Percentiles rank a stretch among this genome's conserved stretches.
These are phyloP conservation scores for Haplosporangium sp. DNA, from an alignment of 371 early-diverging fungal species.

Conservation along the genomic window DNA sequence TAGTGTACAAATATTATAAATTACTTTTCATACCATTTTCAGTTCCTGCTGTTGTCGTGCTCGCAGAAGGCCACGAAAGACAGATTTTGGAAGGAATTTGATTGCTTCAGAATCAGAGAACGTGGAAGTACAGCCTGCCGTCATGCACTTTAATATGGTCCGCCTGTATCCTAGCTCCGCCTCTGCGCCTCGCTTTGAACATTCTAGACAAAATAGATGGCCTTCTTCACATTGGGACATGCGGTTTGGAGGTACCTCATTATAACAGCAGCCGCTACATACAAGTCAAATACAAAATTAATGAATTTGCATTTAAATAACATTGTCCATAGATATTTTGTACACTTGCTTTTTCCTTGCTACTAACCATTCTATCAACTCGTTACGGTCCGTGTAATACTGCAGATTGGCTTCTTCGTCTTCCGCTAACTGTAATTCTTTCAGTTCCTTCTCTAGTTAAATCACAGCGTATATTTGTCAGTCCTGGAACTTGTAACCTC, in stretches of 20 bases:
- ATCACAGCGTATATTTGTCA: too few species aligned
- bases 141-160: slow-evolving; percentile 61
- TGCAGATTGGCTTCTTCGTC: slow-evolving; percentile 32
- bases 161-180: slow-evolving; percentile 58
- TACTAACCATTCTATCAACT: slow-evolving; percentile 31
- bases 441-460: slow-evolving; percentile 18
- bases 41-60: slow-evolving; percentile 60
- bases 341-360: too few species aligned
- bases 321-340: too few species aligned
- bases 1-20: neutral
- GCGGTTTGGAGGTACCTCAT: slow-evolving; percentile 42
- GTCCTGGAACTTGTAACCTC: neutral
- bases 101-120: slow-evolving; percentile 57
- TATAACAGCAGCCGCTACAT: slow-evolving; percentile 54
- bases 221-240: slow-evolving; percentile 63
- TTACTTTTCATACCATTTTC: slow-evolving; percentile 38
- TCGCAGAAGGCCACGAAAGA: slow-evolving; percentile 56
- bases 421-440: slow-evolving; percentile 22
- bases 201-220: slow-evolving; percentile 64
- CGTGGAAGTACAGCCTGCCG: slow-evolving; percentile 53
- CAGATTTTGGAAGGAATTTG: slow-evolving; percentile 49
- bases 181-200: slow-evolving; percentile 60
- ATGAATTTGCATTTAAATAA: too few species aligned
- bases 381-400: slow-evolving; percentile 12
- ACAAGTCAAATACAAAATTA: too few species aligned